Base-by-base conservation (phyloP, 768 basidiomycete genomes). In the Ephemerocybe angulata region DNA sequence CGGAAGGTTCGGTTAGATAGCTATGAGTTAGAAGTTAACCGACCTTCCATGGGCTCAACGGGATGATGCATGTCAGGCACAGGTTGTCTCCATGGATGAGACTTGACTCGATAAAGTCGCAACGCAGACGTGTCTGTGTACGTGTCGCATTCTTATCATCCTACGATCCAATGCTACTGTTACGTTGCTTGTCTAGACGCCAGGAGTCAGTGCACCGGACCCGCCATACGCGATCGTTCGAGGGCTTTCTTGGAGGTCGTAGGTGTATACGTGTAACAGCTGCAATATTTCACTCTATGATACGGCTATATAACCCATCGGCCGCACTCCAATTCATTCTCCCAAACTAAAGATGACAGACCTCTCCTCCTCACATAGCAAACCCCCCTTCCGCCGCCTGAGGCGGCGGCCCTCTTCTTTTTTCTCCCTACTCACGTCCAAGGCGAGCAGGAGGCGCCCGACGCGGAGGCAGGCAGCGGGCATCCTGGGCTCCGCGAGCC, bases 401-500 rank as follows among this genome's bases (percentile, higher is more conserved):
- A 21, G 24, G 22, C 13, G 29, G 19, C 56, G 84, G 21, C 35
- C n/a, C 8, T 33, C 30, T n/a, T 15, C n/a, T 27, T 17, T 40
- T 38, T 37, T 35, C 8, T 47, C 25, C 28, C 21, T 17, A 46
- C 49, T 54, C 24, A 35, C 53, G 44, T 54, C 43, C 33, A 5
- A 42, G 47, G 30, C 35, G 35, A 28, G 35, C 29, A 7, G 8
- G n/a, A 10, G 58, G 10, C 53, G 49, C 31, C 58, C 58, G 2
- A 58, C 54, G 1, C 33, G 47, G 30, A 58, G 41, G 46, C 49
- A 58, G 33, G 50, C 55, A 15, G 29, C 33, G 29, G 44, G 38
- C 3, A 42, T 51, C 31, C 41, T 56, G 25, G 56, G 78, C 49
- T 76, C 80, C 27, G 65, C 82, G 35, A 78, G 81, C 27, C 57